A percentile compares a stretch with the other conserved stretches of the same genome.
Evolutionary conservation across 345 rosid genomes (phyloP).

Genomic region (Moricandia arvensis): DNA sequence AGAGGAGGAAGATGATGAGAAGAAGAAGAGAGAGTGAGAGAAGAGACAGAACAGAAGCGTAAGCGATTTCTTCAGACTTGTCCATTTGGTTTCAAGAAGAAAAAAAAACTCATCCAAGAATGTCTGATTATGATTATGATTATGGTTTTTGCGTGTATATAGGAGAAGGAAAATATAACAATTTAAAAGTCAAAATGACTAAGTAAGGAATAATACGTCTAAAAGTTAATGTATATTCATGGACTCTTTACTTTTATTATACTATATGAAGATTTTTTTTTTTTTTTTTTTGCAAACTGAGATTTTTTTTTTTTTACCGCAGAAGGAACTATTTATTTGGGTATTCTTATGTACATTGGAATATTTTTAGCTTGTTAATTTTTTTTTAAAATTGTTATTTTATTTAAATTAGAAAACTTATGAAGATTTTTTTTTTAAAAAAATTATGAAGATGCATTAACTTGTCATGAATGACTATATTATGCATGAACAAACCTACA

Average conservation of each 20-base stretch:
- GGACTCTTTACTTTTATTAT: background rate
- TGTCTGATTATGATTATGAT: background rate
- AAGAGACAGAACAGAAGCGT: conserved; percentile 47
- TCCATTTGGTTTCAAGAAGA: conserved; percentile 36
- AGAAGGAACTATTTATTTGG: too few species aligned
- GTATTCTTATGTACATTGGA: too few species aligned
- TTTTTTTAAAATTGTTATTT: too few species aligned
- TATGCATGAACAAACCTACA: background rate
- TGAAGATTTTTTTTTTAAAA: too few species aligned
- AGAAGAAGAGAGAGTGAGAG: conserved; percentile 44
- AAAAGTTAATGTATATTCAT: conserved; percentile 25
- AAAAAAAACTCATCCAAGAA: background rate
- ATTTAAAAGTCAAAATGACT: conserved; percentile 19
- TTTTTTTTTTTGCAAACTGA: too few species aligned
- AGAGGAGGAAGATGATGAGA: conserved; percentile 45
- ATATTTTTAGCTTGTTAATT: too few species aligned
- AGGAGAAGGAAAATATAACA: background rate
- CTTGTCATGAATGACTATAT: background rate
- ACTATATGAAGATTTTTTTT: too few species aligned
- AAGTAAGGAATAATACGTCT: background rate
- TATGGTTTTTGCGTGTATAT: conserved; percentile 19
- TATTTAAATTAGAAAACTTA: too few species aligned
- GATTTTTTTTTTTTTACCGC: too few species aligned
- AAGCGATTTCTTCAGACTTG: conserved; percentile 45
- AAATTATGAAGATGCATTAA: background rate